A percentile compares a stretch with the other conserved stretches of the same genome.
These are phyloP conservation scores for Beta corolliflora DNA, from an alignment of 179 eudicot genomes.

Conservation along the genomic window DNA sequence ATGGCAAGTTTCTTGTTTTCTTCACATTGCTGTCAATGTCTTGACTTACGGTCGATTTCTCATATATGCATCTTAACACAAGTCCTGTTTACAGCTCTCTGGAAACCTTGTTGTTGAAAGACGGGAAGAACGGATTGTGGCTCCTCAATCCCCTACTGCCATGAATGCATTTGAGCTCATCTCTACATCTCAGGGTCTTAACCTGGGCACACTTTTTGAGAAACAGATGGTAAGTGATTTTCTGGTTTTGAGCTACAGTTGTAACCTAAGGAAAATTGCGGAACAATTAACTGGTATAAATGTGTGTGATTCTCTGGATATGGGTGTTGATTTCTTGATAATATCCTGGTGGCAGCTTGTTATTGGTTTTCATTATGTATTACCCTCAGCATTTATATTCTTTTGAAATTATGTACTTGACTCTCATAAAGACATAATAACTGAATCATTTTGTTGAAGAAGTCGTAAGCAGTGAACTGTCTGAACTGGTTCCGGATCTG, in stretches of 20 bases:
- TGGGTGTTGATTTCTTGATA: neutral
- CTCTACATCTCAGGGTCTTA: slow-evolving; percentile 94
- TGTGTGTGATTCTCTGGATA: neutral
- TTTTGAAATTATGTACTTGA: neutral
- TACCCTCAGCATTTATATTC: neutral
- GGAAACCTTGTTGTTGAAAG: slow-evolving; percentile 85
- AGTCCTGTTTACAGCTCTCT: slow-evolving; percentile 24
- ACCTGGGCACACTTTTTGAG: slow-evolving; percentile 84
- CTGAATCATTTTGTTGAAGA: neutral
- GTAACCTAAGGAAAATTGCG: too few species aligned
- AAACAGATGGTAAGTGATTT: slow-evolving; percentile 73
- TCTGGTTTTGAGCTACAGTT: neutral
- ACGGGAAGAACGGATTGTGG: slow-evolving; percentile 53
- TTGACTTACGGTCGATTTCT: neutral
- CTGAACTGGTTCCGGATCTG: neutral
- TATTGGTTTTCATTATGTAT: neutral
- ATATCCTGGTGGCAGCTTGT: neutral
- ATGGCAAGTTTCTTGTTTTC: slow-evolving; percentile 42
- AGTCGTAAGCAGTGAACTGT: neutral
- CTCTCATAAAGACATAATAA: neutral
- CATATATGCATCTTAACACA: neutral
- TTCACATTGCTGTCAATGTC: neutral
- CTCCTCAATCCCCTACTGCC: slow-evolving; percentile 57
- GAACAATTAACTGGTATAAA: neutral
- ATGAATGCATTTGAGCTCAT: slow-evolving; percentile 99